Conservation (phyloP, 306 rosid genomes). For the Lathyrus tuberosus region DNA sequence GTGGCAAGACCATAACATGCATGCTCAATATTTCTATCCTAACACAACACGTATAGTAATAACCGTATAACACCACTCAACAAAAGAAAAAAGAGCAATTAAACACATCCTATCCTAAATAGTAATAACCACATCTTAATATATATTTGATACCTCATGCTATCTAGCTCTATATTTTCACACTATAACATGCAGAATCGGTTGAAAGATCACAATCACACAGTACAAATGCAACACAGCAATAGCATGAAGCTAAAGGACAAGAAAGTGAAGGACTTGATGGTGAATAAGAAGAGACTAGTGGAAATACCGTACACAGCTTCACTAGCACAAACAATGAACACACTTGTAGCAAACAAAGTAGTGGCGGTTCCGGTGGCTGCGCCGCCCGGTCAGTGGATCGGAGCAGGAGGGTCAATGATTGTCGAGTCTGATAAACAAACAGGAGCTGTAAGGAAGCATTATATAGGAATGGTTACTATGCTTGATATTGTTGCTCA, state of each 20-base stretch:
- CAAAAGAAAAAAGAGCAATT: neutral
- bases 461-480: slow-evolving; percentile 87
- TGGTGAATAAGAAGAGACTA: slow-evolving; percentile 61
- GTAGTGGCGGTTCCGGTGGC: slow-evolving; percentile 88
- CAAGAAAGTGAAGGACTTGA: slow-evolving; percentile 64
- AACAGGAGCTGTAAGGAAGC: slow-evolving; percentile 65
- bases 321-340: slow-evolving; percentile 75
- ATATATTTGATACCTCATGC: slow-evolving; percentile 16
- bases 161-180: slow-evolving; percentile 18
- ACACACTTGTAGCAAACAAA: slow-evolving; percentile 65
- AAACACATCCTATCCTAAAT: neutral
- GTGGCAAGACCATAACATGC: slow-evolving; percentile 38
- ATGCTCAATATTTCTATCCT: slow-evolving; percentile 12
- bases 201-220: neutral
- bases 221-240: slow-evolving; percentile 27
- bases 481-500: slow-evolving; percentile 87
- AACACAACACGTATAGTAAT: slow-evolving; percentile 32
- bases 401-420: slow-evolving; percentile 92
- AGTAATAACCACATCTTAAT: too few species aligned
- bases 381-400: slow-evolving; percentile 93
- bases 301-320: slow-evolving; percentile 94
- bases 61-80: neutral
- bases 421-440: slow-evolving; percentile 81
- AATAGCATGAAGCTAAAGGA: slow-evolving; percentile 44
- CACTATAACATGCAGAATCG: slow-evolving; percentile 43